These are phyloP conservation scores for Mycena filopes DNA, from an alignment of 768 basidiomycete species.

Conservation along the genomic window DNA sequence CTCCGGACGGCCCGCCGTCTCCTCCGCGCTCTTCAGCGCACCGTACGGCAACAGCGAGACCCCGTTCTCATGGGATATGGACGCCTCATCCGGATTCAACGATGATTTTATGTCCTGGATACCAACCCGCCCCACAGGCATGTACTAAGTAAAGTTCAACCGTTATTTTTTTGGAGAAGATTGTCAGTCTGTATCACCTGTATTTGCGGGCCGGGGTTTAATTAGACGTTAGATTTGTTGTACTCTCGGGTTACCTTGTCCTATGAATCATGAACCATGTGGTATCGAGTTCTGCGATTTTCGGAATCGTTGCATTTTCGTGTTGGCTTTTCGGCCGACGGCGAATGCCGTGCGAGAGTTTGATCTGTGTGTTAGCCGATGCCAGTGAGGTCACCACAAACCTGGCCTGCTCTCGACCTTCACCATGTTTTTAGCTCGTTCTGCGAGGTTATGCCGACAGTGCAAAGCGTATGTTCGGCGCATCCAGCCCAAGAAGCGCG, in stretches of 20 bases:
- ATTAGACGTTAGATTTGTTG: no score
- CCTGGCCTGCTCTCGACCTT: no score
- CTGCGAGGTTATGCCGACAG: background rate
- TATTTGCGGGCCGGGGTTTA: no score
- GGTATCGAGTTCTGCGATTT: no score
- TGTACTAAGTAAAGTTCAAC: background rate
- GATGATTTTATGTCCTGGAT: constrained; percentile 21
- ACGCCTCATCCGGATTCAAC: background rate
- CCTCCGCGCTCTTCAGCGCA: background rate
- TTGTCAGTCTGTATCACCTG: no score
- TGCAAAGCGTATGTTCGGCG: constrained; percentile 12
- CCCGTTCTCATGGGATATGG: constrained; percentile 9
- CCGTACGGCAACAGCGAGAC: background rate
- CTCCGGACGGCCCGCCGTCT: background rate
- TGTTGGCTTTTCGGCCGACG: no score
- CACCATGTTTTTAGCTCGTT: constrained; percentile 10
- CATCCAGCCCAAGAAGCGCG: background rate
- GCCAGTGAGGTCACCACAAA: no score
- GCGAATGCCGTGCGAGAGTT: no score
- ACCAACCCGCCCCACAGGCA: background rate
- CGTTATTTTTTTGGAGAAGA: background rate
- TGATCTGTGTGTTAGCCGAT: no score
- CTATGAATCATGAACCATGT: no score
- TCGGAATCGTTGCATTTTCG: no score
- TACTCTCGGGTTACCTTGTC: no score